Percentiles rank a stretch among this genome's conserved stretches.
Evolutionary conservation across 352 stramenopile species (phyloP).

Genomic region (Phytophthora citricola): DNA sequence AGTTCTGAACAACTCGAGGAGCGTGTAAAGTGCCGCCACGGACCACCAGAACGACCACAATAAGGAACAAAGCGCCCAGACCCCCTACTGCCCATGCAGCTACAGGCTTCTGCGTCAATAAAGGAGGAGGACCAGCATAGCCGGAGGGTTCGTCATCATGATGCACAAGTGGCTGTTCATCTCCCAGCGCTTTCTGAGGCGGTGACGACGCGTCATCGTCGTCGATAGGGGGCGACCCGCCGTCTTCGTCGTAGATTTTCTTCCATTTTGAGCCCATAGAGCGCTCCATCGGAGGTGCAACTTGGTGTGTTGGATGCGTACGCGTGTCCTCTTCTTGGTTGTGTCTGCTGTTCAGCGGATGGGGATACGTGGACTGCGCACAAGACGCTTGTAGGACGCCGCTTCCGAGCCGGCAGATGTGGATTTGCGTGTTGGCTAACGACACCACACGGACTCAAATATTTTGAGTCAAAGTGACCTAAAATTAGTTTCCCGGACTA

Average conservation of each 20-base stretch:
- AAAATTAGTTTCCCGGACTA: neutral
- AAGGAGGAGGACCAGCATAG: slow-evolving; percentile 6
- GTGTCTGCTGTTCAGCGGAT: neutral
- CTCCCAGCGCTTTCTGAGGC: slow-evolving; percentile 11
- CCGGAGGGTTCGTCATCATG: slow-evolving; percentile 16
- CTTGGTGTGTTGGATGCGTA: neutral
- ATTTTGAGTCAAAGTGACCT: neutral
- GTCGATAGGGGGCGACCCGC: slow-evolving; percentile 2
- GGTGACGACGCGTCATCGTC: slow-evolving; percentile 14
- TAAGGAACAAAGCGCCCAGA: slow-evolving; percentile 44
- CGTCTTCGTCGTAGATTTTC: slow-evolving; percentile 34
- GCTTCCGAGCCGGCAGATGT: slow-evolving; percentile 18
- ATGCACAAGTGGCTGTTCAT: slow-evolving; percentile 28
- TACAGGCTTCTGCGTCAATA: slow-evolving; percentile 30
- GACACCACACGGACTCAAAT: slow-evolving; percentile 3
- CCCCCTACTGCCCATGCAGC: slow-evolving; percentile 37
- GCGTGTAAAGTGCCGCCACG: slow-evolving; percentile 34
- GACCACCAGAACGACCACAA: slow-evolving; percentile 55
- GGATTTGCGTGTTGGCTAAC: slow-evolving; percentile 28
- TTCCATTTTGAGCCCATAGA: slow-evolving; percentile 26
- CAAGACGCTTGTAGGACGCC: neutral
- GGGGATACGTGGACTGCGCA: slow-evolving; percentile 3
- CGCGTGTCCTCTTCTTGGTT: slow-evolving; percentile 10
- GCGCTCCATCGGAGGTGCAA: slow-evolving; percentile 33
- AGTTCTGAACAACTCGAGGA: slow-evolving; percentile 35